Percentiles rank a stretch among this genome's conserved stretches.
These are phyloP conservation scores for Sanghuangporus baumii DNA, from an alignment of 1,284 basidiomycete genomes.

Conservation along the genomic window DNA sequence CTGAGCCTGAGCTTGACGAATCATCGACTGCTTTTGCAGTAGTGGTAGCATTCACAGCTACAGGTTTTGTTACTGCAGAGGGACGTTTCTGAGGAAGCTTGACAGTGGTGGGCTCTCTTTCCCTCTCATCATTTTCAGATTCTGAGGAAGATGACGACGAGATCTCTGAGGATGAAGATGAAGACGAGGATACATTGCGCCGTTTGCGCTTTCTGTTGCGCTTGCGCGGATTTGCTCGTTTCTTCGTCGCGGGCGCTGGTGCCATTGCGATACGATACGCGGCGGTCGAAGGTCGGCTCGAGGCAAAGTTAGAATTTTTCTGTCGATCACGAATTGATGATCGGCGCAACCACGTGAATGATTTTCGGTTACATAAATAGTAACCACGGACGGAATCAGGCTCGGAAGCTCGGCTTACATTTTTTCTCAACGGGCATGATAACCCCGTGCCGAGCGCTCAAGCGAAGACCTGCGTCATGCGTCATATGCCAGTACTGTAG, in stretches of 20 bases:
- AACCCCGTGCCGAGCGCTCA: no score
- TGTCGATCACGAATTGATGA: background rate
- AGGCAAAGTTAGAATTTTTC: background rate
- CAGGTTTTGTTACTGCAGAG: background rate
- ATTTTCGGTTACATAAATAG: background rate
- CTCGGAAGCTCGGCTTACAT: no score
- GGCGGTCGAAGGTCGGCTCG: background rate
- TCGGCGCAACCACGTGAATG: background rate
- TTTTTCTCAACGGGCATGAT: no score
- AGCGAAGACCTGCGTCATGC: no score
- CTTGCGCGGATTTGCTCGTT: conserved; percentile 20
- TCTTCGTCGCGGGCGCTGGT: background rate
- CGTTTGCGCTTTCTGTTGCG: conserved; percentile 37
- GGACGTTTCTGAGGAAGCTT: conserved; percentile 18
- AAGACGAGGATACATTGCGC: conserved; percentile 32
- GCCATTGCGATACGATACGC: background rate
- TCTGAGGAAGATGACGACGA: conserved; percentile 22
- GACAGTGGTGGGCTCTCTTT: conserved; percentile 10
- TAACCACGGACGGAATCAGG: no score
- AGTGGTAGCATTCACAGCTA: background rate
- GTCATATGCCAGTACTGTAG: no score
- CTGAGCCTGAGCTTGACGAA: conserved; percentile 21
- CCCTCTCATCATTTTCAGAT: conserved; percentile 13
- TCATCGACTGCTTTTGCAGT: conserved; percentile 9
- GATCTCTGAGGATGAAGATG: conserved; percentile 29